Base-by-base conservation (phyloP, 106 monocot genomes). In the Xerophyta viscosa region DNA sequence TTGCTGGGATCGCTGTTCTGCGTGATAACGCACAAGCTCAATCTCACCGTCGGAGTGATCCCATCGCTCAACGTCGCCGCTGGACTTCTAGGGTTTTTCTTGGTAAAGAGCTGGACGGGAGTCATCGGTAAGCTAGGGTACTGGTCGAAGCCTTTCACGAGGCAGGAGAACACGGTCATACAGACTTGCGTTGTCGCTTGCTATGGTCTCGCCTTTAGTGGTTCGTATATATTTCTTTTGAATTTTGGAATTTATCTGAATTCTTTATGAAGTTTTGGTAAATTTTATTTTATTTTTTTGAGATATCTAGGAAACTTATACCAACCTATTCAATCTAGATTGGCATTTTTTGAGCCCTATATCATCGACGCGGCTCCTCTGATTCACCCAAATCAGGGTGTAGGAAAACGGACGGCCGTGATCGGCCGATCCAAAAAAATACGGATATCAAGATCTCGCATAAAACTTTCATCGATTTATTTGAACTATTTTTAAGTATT, bases 121-220 rank as follows among this genome's bases (percentile, higher is more conserved):
- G 44, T 78, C 17, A 26, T 70, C 11, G 52, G 64, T 51, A 82
- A 57, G 60, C 6, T 88, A 3, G 88, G 94, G 29, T 23, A 88
- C 43, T 46, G 50, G 45, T 37, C 61, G 21, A 52, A 47, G 29
- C 87, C 92, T 4, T 87, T 93, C 58, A 93, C 87, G 10, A 63
- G 58, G 45, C 87, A 93, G 83, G 92, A 93, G 82, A 93, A 93
- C 37, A 93, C 92, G 6, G 87, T 93, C 20, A 87, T 93, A 19
- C 92, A 93, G 77, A 93, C 92, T 12, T 93, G 92, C 39, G 92
- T 92, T 17, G 92, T 92, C 13, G 92, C 92, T n/a, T 92, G 92
- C 74, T 92, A 92, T 48, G 92, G 92, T 6, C 55, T 92, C 56
- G 92, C 87, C 8, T 87, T 80, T 41, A 92, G 92, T 57, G 92